phyloP scores from a whole-genome alignment of 352 stramenopile genomes.

The Globisporangium perplexum region DNA sequence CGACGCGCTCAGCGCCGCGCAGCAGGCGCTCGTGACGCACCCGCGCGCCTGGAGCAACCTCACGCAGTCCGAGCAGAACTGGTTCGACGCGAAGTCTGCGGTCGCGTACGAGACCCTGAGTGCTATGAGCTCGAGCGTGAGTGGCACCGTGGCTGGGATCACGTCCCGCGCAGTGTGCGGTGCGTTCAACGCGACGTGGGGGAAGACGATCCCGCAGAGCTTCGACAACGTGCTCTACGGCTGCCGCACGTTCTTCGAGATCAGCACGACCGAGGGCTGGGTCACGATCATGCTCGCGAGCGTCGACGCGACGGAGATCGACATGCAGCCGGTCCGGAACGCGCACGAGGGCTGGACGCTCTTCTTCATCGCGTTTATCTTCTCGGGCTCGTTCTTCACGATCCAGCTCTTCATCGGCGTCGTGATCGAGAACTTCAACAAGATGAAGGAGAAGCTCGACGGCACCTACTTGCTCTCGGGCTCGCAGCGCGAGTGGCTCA shows the following conservation, averaged over 20 bases:
- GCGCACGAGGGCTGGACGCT: conserved; percentile 60
- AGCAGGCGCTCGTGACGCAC: conserved; percentile 32
- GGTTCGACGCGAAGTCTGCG: conserved; percentile 24
- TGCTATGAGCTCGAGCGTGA: neutral
- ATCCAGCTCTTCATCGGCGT: conserved; percentile 91
- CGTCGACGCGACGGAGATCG: conserved; percentile 75
- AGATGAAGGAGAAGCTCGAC: conserved; percentile 60
- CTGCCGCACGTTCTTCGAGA: conserved; percentile 81
- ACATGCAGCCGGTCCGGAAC: conserved; percentile 86
- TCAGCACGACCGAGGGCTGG: conserved; percentile 89
- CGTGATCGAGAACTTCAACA: conserved; percentile 90
- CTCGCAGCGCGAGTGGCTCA: conserved; percentile 69
- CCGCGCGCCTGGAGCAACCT: conserved; percentile 46
- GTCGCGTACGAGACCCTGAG: conserved; percentile 9
- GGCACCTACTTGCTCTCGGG: conserved; percentile 65
- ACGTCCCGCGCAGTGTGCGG: conserved; percentile 43
- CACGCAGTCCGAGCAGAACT: conserved; percentile 24
- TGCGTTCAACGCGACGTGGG: conserved; percentile 32
- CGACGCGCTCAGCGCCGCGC: conserved; percentile 28
- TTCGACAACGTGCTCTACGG: conserved; percentile 76
- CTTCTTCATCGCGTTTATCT: conserved; percentile 88
- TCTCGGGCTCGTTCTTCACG: conserved; percentile 86
- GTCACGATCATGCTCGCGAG: conserved; percentile 81
- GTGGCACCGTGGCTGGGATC: no score
- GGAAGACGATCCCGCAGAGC: conserved; percentile 47